phyloP scores from a whole-genome alignment of 257 asterid genomes.

The Lycium barbarum region DNA sequence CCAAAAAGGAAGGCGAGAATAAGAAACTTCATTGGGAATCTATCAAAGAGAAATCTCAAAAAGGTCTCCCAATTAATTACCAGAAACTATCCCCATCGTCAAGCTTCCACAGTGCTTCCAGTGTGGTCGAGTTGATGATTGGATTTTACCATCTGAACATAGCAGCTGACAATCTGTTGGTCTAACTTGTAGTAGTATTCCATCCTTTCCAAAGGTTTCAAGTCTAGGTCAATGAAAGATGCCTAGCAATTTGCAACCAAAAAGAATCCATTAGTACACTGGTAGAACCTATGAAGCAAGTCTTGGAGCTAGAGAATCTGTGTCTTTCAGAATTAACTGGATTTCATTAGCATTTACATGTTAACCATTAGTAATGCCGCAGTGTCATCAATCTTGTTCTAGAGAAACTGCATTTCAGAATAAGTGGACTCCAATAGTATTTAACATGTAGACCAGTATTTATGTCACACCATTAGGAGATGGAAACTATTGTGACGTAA shows the following conservation, averaged over 20 bases:
- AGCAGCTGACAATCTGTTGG: conserved; percentile 69
- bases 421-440: not conserved
- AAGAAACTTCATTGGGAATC: not conserved
- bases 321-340: conserved; percentile 19
- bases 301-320: not conserved
- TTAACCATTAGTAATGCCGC: not conserved
- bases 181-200: conserved; percentile 81
- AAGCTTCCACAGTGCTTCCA: not conserved
- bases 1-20: not conserved
- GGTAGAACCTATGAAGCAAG: conserved; percentile 6
- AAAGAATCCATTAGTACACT: conserved; percentile 31
- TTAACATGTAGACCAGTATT: not conserved
- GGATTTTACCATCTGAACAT: conserved; percentile 54
- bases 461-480: not conserved
- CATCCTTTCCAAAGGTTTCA: conserved; percentile 83
- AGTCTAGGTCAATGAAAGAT: conserved; percentile 88
- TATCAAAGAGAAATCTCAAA: not conserved
- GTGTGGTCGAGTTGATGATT: conserved; percentile 17
- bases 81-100: not conserved
- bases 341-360: conserved; percentile 5
- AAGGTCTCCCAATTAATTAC: not conserved
- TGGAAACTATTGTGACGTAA: not conserved
- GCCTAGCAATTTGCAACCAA: conserved; percentile 49
- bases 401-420: not conserved
- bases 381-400: conserved; percentile 2